Base-by-base conservation (phyloP, 2,329 filamentous ascomycete species). In the Diaporthe batatas region DNA sequence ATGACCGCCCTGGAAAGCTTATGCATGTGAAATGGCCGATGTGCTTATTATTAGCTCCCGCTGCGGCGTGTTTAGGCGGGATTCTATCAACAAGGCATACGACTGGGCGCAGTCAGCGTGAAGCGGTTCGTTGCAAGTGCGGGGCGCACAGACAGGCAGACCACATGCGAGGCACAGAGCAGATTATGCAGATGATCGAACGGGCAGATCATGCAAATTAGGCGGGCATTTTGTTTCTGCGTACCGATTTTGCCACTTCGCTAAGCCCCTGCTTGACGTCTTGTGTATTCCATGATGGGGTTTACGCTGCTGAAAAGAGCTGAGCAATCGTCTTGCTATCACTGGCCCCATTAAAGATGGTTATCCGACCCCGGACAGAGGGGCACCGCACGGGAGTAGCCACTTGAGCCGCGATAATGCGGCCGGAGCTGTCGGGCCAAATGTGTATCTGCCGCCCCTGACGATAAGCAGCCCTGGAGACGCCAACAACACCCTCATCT, bases 61-160 rank as follows among this genome's bases (percentile, higher is more conserved):
- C 11, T 21, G 6, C 11, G 39, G 39, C 39, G 16, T 14, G 39
- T 14, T 16, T 42, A 42, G 39, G 16, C 14, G 6, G 6, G 14
- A 42, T 18, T 42, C 14, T 42, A 42, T 42, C 39, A 42, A 42
- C 16, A 42, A 42, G 39, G 39, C 39, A 14, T 42, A 18, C 39
- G 18, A 18, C 32, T 12, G 59, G 23, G 44, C n/a, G 18, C 23
- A 6, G 5, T 42, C n/a, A 16, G 25, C 14, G n/a, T 8, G 11
- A 12, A 25, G 57, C 34, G 29, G 54, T 59, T 64, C 58, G 12
- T 18, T 36, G 1, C 3, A n/a, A 18, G 23, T 49, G 25, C 29
- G 59, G 29, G 21, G n/a, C 21, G 29, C 59, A 49, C 29, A 65
- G 59, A 65, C 59, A n/a, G 44, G n/a, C 47, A 6, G 16, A 42